Evolutionary conservation across 2,329 filamentous ascomycete species (phyloP), one percentile per base, ranked within the genome.

Genomic region (Trichoderma polysporum): DNA sequence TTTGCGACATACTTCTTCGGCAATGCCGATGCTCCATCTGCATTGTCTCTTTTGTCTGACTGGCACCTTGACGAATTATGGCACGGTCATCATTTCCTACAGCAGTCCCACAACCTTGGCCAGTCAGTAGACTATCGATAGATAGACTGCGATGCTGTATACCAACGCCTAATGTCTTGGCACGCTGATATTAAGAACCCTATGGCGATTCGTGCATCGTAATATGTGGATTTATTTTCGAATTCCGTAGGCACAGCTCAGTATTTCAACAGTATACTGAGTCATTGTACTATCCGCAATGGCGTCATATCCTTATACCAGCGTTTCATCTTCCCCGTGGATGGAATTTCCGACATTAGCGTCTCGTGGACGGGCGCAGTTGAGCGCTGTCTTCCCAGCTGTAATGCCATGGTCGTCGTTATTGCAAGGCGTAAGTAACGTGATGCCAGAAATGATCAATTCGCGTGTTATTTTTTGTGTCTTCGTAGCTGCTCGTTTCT

Each of bases 171-270:
- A 8, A 35, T 13, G 19, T n/a, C n/a, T 19, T 50, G 6, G 5
- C 4, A 27, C 5, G 31, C 5, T 3, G 10, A 27, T 0, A 19
- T 19, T 4, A 10, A n/a, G 4, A 35, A 5, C 0, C 2, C 13
- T 17, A 6, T 25, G 9, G 19, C 2, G 4, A 5, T 8, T 8
- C n/a, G 41, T 45, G 1, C 10, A 45, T 5, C 0, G 13, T 49
- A 12, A 17, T 22, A 25, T 35, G 1, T 61, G 25, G 8, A 15
- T 19, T n/a, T 49, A 9, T 19, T 50, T 37, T 37, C 29, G 19
- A 19, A 19, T 9, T 50, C 4, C 13, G 22, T 25, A 9, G 8
- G 53, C 7, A 0, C 2, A 10, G 33, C 33, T 25, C 29, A n/a
- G 13, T 4, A 27, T 25, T 39, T 2, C 8, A 3, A 27, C 1